These are phyloP conservation scores for Achlya hypogyna DNA, from an alignment of 352 stramenopile species.

Conservation along the genomic window DNA sequence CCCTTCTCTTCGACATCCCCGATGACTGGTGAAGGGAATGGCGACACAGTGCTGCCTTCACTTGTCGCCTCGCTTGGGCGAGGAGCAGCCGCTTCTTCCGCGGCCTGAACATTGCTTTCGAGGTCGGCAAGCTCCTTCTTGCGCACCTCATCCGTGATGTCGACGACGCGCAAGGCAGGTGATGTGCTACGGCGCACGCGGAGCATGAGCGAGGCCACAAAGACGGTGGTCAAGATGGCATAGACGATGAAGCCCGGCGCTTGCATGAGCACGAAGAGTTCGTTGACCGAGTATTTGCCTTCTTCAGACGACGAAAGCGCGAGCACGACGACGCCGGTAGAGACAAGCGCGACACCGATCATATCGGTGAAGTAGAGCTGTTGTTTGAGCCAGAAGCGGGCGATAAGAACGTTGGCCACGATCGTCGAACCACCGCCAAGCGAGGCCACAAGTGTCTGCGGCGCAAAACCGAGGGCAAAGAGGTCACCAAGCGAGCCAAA, in stretches of 20 bases:
- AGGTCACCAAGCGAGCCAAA: slow-evolving; percentile 77
- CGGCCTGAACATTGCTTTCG: slow-evolving; percentile 7
- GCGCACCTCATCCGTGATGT: slow-evolving; percentile 19
- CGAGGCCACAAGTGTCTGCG: slow-evolving; percentile 78
- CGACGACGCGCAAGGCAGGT: slow-evolving; percentile 52
- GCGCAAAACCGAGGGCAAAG: slow-evolving; percentile 73
- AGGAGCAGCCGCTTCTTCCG: slow-evolving; percentile 3
- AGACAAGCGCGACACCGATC: slow-evolving; percentile 60
- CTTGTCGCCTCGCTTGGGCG: not conserved
- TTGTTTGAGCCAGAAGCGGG: slow-evolving; percentile 82
- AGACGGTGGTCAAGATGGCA: slow-evolving; percentile 65
- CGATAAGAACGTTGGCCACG: slow-evolving; percentile 75
- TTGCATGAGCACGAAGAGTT: slow-evolving; percentile 78
- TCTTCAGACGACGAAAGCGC: slow-evolving; percentile 55
- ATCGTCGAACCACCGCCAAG: slow-evolving; percentile 76
- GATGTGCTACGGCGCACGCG: slow-evolving; percentile 70
- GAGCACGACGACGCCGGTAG: slow-evolving; percentile 69
- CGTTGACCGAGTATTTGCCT: slow-evolving; percentile 75
- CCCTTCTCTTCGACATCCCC: slow-evolving; percentile 44
- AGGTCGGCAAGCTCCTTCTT: slow-evolving; percentile 21
- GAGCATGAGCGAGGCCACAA: slow-evolving; percentile 77
- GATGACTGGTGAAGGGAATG: slow-evolving; percentile 61
- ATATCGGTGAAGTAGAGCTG: slow-evolving; percentile 80
- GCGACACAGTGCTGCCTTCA: slow-evolving; percentile 33
- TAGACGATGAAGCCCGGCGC: slow-evolving; percentile 78